Base-by-base conservation (phyloP, 768 basidiomycete genomes). In the Neoboletus subvelutipes region DNA sequence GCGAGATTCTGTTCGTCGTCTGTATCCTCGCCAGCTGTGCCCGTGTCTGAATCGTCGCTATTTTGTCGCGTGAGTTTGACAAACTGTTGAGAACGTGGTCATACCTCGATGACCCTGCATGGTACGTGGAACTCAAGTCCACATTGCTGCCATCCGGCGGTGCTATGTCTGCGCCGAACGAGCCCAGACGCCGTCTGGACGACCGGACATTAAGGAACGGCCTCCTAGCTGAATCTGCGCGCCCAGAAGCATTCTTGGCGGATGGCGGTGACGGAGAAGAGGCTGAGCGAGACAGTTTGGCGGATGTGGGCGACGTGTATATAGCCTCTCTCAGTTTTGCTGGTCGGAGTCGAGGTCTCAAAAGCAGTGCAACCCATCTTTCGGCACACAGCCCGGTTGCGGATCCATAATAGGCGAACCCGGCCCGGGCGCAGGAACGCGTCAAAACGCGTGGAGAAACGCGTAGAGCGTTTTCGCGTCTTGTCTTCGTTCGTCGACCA, bases 91-190 rank as follows among this genome's bases (percentile, higher is more conserved):
- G 20, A 57, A 36, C 24, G 17, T 24, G n/a, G 40, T 64, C 81
- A 59, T 64, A 88, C 89, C 87, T 84, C 11, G 90, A 92, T 34
- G 90, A 90, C 45, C 91, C 91, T 29, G 86, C 91, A 56, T 91
- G 87, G 73, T 93, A 93, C 62, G 90, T 92, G 13, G 90, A 92
- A 66, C 89, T 93, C 85, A 90, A 84, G 62, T 86, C 90, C 62
- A 84, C 66, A 57, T 71, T 72, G 55, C 73, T 70, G 40, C 62
- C 60, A 29, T 69, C 58, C 24, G 67, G 71, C 3, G 57, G 68
- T 18, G 56, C 51, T 39, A 41, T 56, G 28, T 57, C 58, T 42
- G 64, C 53, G 29, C 63, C 63, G 57, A 69, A 57, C 29, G 70
- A 64, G 40, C 61, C 67, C 4, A 60, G 63, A 37, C 63, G 70